Percentiles rank a stretch among this genome's conserved stretches.
Conservation (phyloP, 1,284 basidiomycete species). For the Mycosarcoma maydis region DNA sequence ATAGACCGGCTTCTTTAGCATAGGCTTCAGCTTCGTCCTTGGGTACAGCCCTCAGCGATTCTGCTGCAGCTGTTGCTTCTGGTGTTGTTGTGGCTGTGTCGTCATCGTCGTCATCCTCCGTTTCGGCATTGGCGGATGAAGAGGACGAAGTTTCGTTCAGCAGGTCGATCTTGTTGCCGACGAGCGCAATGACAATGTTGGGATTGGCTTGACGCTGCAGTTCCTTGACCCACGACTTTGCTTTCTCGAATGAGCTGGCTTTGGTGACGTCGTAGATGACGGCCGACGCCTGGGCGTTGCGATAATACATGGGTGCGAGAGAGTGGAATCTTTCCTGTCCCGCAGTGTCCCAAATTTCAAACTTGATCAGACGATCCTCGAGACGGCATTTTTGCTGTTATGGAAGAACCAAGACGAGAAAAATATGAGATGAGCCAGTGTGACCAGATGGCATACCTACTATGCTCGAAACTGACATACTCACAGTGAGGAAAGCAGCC, state of each 20-base stretch:
- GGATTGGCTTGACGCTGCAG: slow-evolving; percentile 98
- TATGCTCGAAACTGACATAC: slow-evolving; percentile 4
- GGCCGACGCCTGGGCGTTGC: slow-evolving; percentile 96
- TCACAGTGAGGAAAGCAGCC: slow-evolving; percentile 76
- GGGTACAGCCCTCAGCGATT: slow-evolving; percentile 56
- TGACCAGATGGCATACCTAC: no score
- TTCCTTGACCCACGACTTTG: slow-evolving; percentile 99
- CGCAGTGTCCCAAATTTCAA: slow-evolving; percentile 96
- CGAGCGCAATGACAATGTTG: slow-evolving; percentile 86
- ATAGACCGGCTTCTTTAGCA: slow-evolving; percentile 86
- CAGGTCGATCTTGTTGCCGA: slow-evolving; percentile 76
- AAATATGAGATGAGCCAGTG: not conserved
- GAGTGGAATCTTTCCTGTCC: slow-evolving; percentile 95
- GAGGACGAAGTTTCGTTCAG: slow-evolving; percentile 74
- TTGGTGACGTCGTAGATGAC: slow-evolving; percentile 98
- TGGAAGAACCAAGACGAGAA: not conserved
- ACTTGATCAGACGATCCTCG: slow-evolving; percentile 76
- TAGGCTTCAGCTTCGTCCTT: slow-evolving; percentile 93
- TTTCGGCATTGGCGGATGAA: slow-evolving; percentile 32
- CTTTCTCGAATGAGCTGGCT: slow-evolving; percentile 89
- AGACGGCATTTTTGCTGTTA: slow-evolving; percentile 74
- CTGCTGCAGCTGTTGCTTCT: slow-evolving; percentile 22
- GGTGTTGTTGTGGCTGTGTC: slow-evolving; percentile 69
- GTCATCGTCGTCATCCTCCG: slow-evolving; percentile 52
- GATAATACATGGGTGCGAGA: slow-evolving; percentile 96